Evolutionary conservation across 768 basidiomycete species (phyloP), one percentile per base, ranked within the genome.

Genomic region (Udeniomyces megalosporus): DNA sequence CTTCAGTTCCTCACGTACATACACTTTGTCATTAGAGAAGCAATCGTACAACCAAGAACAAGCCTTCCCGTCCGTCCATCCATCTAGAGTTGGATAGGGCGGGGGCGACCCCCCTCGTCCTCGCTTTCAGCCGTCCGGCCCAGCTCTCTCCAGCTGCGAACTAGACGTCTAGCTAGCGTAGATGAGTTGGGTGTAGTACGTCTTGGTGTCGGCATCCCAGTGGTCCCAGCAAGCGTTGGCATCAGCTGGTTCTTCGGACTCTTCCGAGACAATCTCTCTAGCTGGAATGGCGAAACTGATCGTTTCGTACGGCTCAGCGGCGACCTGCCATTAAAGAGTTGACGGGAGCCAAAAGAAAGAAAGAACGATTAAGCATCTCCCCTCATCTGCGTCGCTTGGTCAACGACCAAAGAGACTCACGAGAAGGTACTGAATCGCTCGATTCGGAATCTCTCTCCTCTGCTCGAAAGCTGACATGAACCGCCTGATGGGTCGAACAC

Each of bases 401-500:
- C 10, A 42, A 46, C 28, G 28, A 58, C 14, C 5, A 24, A 26
- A 11, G 44, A 24, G 42, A 81, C 91, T 69, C 69, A 96, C 93
- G 64, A 97, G 88, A 69, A 97, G 81, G 75, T 97, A 97, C 71
- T 97, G 95, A 74, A 93, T 92, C 14, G 89, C 85, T 73, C 92
- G 86, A 77, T 96, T 96, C 1, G 91, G 91, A 10, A 86, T 84
- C 74, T 97, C 95, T 69, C 86, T 78, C 73, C 88, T 88, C 75
- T 97, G 95, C 75, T 99, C 95, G 84, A 91, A 99, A 65, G 89
- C 86, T 70, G 88, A 91, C 95, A 97, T 97, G 75, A 96, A 93
- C 54, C 95, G 81, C 66, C 89, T 78, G 59, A 88, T 79, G 46
- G 95, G 95, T 44, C 82, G 74, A 55, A 92, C 86, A 29, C 79